Conservation (phyloP, 179 eudicot genomes). For the Nepenthes alata region DNA sequence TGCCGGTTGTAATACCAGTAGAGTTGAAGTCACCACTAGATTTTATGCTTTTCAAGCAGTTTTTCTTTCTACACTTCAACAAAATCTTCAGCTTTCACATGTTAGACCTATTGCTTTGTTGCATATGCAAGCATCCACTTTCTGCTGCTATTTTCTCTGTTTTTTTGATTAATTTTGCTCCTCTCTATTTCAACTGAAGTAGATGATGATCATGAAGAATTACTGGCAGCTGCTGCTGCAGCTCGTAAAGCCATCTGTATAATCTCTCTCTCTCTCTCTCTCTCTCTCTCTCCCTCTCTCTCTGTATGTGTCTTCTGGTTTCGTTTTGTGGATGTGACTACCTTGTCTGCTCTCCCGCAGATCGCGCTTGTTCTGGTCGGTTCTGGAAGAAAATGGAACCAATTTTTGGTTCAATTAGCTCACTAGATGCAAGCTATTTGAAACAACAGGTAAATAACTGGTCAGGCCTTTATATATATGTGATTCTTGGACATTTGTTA, state of each 20-base stretch:
- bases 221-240: slow-evolving; percentile 62
- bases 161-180: neutral
- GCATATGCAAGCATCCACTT: too few species aligned
- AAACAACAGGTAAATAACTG: slow-evolving; percentile 49
- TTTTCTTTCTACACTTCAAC: too few species aligned
- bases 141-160: neutral
- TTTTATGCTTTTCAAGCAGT: too few species aligned
- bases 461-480: neutral
- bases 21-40: too few species aligned
- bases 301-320: neutral
- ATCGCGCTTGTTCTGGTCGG: slow-evolving; percentile 46
- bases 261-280: slow-evolving; percentile 1
- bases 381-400: slow-evolving; percentile 88
- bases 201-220: slow-evolving; percentile 81
- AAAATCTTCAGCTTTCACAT: too few species aligned
- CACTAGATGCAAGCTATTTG: slow-evolving; percentile 40
- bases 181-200: slow-evolving; percentile 30
- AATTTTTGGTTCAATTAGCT: slow-evolving; percentile 43
- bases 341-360: slow-evolving; percentile 29
- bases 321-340: neutral
- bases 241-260: slow-evolving; percentile 64
- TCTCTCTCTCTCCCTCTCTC: neutral
- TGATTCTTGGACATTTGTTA: neutral
- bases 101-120: too few species aligned
- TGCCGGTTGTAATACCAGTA: too few species aligned